Conservation (phyloP, 345 rosid species). For the Laguncularia racemosa region DNA sequence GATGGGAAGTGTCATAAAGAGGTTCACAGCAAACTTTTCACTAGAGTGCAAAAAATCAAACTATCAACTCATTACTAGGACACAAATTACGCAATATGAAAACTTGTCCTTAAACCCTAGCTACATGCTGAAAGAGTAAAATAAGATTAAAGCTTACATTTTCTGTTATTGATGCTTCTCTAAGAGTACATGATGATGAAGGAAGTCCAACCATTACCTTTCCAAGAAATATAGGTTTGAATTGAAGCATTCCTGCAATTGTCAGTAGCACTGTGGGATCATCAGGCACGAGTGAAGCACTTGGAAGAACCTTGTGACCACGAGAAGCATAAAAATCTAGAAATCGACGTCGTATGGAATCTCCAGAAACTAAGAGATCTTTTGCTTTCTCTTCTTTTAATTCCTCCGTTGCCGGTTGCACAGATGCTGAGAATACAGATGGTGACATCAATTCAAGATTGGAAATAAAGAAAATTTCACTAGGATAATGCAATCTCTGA, state of each 20-base stretch:
- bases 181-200: no score
- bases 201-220: slow-evolving; percentile 31
- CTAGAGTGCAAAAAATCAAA: no score
- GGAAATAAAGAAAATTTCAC: slow-evolving; percentile 9
- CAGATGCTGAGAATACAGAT: slow-evolving; percentile 49
- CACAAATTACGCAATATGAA: no score
- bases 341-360: slow-evolving; percentile 68
- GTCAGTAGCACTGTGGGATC: slow-evolving; percentile 93
- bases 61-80: no score
- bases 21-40: no score
- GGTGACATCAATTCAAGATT: slow-evolving; percentile 13
- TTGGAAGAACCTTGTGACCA: slow-evolving; percentile 83
- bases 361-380: slow-evolving; percentile 53
- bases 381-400: slow-evolving; percentile 29
- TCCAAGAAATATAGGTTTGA: slow-evolving; percentile 93
- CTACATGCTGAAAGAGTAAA: no score
- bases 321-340: slow-evolving; percentile 87
- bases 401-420: slow-evolving; percentile 53
- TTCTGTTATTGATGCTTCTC: no score
- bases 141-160: no score
- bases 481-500: slow-evolving; percentile 2
- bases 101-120: no score
- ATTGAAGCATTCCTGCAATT: slow-evolving; percentile 98
- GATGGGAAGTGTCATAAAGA: no score
- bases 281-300: slow-evolving; percentile 91